Evolutionary conservation across 139 green algal species (phyloP), one percentile per base, ranked within the genome.

Genomic region (Parachlorella kessleri): DNA sequence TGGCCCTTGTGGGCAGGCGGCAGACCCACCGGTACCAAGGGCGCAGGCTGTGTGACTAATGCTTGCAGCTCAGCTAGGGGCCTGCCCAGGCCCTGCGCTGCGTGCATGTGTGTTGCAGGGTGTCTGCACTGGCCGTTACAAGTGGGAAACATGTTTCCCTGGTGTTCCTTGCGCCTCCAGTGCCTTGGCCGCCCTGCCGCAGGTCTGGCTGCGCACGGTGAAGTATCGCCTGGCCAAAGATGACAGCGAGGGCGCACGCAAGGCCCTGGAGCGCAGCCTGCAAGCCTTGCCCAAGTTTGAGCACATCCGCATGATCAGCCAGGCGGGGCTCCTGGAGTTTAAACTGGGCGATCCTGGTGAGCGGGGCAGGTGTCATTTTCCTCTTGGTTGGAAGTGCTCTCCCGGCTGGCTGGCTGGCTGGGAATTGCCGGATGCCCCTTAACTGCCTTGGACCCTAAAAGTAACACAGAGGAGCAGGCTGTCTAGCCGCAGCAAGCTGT

Each of bases 221-320:
- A 72, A 88, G 64, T 81, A 85, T 54, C 76, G 84, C 66, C 83
- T 98, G 70, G 41, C 30, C 3, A 53, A 74, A 24, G 84, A 75
- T 10, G 70, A 90, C 14, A 68, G 28, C 3, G 86, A 91, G 3
- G 78, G 39, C 0, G 89, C 85, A 26, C 76, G 69, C 14, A 82
- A 81, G 18, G 70, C 92, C 30, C 79, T 98, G 55, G 92, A 98
- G 42, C 76, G 81, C 9, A 42, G 36, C 7, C 72, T 97, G 55
- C 55, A 86, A 68, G 73, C 84, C 3, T 87, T 99, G 69, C 96
- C 96, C 4, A 81, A 88, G 48, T 91, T 89, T 76, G 98, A 99
- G 87, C 96, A 99, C 85, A 82, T 99, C 77, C 97, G 98, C 88
- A 84, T 96, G 65, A 86, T 95, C 39, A 86, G 86, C 2, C 86